Percentiles rank a stretch among this genome's conserved stretches.
phyloP scores from a whole-genome alignment of 2,329 filamentous ascomycete species.

The Helotiales sp. region DNA sequence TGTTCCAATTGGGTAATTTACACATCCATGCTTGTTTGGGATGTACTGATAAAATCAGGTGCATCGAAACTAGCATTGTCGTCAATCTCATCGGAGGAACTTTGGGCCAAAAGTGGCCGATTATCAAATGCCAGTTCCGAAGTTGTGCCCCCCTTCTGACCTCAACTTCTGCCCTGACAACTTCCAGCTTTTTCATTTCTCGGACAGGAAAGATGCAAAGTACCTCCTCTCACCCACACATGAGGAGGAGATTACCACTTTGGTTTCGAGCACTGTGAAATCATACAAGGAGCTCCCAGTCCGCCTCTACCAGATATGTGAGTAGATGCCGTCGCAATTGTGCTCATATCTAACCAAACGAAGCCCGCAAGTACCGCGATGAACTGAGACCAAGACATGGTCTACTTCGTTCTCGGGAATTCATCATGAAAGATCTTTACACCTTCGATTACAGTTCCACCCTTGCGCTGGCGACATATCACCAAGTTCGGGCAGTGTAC shows the following conservation, averaged over 20 bases:
- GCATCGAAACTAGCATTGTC: constrained; percentile 85
- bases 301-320: constrained; percentile 87
- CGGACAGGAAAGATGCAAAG: constrained; percentile 75
- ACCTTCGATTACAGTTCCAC: constrained; percentile 78
- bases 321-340: constrained; percentile 37
- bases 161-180: constrained; percentile 15
- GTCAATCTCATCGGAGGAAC: constrained; percentile 79
- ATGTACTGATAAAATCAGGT: constrained; percentile 50
- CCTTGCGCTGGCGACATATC: constrained; percentile 81
- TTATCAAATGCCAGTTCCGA: constrained; percentile 75
- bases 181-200: constrained; percentile 77
- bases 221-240: constrained; percentile 91
- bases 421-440: constrained; percentile 98
- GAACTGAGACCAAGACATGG: constrained; percentile 89
- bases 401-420: constrained; percentile 85
- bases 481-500: constrained; percentile 75
- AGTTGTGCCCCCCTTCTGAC: constrained; percentile 50
- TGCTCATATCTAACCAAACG: constrained; percentile 7
- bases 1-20: constrained; percentile 70
- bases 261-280: constrained; percentile 74
- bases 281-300: constrained; percentile 89
- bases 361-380: constrained; percentile 91
- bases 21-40: background rate
- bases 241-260: constrained; percentile 90
- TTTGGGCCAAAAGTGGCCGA: constrained; percentile 86